Conservation (phyloP, 108 stramenopile genomes). For the Licmophora abbreviata region DNA sequence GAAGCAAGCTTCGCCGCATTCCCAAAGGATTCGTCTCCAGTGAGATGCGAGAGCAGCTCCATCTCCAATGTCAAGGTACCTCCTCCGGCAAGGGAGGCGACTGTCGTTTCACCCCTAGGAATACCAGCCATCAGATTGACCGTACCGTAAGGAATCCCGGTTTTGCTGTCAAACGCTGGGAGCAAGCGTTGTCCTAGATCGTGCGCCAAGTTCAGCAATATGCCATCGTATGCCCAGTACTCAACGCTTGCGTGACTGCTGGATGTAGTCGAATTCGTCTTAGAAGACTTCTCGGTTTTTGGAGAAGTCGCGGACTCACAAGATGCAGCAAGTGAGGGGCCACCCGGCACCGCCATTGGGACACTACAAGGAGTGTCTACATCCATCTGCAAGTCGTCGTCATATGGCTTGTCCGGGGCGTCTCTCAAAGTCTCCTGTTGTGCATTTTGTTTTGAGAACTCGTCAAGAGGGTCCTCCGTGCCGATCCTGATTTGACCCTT, state of each 20-base stretch:
- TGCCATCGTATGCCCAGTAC: slow-evolving; percentile 68
- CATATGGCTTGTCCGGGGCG: too few relatives aligned
- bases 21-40: slow-evolving; percentile 70
- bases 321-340: too few relatives aligned
- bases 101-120: slow-evolving; percentile 74
- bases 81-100: slow-evolving; percentile 84
- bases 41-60: slow-evolving; percentile 68
- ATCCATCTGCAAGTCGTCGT: too few relatives aligned
- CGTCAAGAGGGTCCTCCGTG: too few relatives aligned
- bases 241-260: slow-evolving; percentile 10
- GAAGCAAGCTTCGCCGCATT: slow-evolving; percentile 60
- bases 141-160: slow-evolving; percentile 92
- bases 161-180: slow-evolving; percentile 80
- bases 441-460: too few relatives aligned
- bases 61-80: slow-evolving; percentile 87
- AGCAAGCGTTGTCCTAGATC: slow-evolving; percentile 80
- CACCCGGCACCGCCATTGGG: too few relatives aligned
- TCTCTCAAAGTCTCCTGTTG: too few relatives aligned
- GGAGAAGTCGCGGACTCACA: too few relatives aligned
- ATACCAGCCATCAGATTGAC: slow-evolving; percentile 81
- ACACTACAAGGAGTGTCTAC: too few relatives aligned
- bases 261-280: background rate
- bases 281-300: background rate
- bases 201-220: slow-evolving; percentile 59
- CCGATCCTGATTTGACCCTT: too few relatives aligned